Conservation (phyloP, 805 yeast genomes). For the Lachancea mirantina region DNA sequence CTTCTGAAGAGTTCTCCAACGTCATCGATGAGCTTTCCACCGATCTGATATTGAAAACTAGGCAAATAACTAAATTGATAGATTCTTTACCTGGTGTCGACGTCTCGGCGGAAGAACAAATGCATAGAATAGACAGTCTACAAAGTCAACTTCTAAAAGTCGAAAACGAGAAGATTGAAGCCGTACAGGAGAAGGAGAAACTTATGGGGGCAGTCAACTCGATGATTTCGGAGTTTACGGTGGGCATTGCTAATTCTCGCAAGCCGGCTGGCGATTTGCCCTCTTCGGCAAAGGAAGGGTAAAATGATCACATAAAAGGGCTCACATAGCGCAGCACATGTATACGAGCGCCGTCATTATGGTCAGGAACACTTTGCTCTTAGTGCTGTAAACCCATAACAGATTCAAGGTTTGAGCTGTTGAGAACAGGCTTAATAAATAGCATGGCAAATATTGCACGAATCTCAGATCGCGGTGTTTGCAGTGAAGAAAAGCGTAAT, state of each 20-base stretch:
- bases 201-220: slow-evolving; percentile 56
- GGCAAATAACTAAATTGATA: slow-evolving; percentile 79
- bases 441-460: slow-evolving; percentile 20
- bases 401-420: slow-evolving; percentile 11
- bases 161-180: slow-evolving; percentile 50
- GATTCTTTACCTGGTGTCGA: slow-evolving; percentile 92
- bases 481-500: slow-evolving; percentile 16
- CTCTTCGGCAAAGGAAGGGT: too few species aligned
- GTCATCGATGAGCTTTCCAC: slow-evolving; percentile 72
- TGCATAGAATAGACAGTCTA: slow-evolving; percentile 53
- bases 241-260: slow-evolving; percentile 33
- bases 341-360: too few species aligned
- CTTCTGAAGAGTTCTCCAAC: slow-evolving; percentile 37
- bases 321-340: too few species aligned
- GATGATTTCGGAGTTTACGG: slow-evolving; percentile 46
- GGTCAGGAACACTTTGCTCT: neutral
- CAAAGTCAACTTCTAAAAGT: slow-evolving; percentile 54
- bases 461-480: slow-evolving; percentile 15
- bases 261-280: too few species aligned
- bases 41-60: slow-evolving; percentile 76
- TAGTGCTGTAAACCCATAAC: slow-evolving; percentile 3
- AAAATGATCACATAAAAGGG: too few species aligned
- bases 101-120: slow-evolving; percentile 67
- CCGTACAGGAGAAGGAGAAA: slow-evolving; percentile 56
- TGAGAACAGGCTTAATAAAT: slow-evolving; percentile 10